Evolutionary conservation across 2,329 filamentous ascomycete species (phyloP), one percentile per base, ranked within the genome.

Genomic region (Trichoderma semiorbis): DNA sequence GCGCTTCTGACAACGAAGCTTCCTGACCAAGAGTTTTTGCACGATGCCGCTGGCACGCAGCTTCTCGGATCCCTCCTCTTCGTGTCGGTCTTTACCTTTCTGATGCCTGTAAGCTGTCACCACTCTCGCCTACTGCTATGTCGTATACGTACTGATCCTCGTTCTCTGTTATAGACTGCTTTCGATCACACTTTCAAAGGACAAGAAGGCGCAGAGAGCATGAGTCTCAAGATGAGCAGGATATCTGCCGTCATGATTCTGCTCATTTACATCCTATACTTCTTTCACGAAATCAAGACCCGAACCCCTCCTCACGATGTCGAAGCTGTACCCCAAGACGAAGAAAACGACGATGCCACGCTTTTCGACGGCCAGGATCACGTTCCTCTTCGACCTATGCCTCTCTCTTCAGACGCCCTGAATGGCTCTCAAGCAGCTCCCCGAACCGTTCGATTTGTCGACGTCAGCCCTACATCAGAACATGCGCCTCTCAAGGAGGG

Each of bases 201-300:
- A 73, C 82, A 82, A 10, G 78, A 80, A 1, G 82, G 84, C n/a
- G 90, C 91, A 5, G 87, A 91, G 71, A 80, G 78, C 2, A 85
- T 88, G 57, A 92, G 92, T 0, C 80, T 95, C 57, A 87, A 91
- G 77, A 90, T 95, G 77, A 94, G 92, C 79, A 89, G 93, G 65
- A 92, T 92, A 69, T 94, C 92, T 1, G 93, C 92, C 77, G 86
- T 95, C 55, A 89, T 95, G 57, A 85, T 95, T 1, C 83, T 95
- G 1, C 78, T 92, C 32, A 89, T 93, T 18, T 95, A 95, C 78
- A 86, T 85, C 24, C 86, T 90, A 67, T 95, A 95, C 75, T 88
- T 95, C 6, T 83, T 91, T 74, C 94, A 95, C 80, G 92, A 95
- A 80, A 86, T 95, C 64, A 92, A 90, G 75, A 90, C 91, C 1